Conservation (phyloP, 2,329 filamentous ascomycete species). For the Botrytis paeoniae region DNA sequence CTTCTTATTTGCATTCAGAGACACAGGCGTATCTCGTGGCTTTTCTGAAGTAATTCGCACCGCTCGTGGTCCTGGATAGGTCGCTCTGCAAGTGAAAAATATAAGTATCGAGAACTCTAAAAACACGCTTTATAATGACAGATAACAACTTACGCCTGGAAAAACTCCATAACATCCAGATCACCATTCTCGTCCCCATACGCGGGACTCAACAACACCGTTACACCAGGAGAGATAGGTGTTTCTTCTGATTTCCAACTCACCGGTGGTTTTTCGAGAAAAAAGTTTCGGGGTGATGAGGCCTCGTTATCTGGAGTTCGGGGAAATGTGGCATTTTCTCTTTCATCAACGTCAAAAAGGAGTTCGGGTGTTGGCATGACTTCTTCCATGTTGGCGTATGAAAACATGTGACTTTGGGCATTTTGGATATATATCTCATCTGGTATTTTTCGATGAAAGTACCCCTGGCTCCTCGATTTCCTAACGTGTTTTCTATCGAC, state of each 20-base stretch:
- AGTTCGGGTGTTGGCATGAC: background rate
- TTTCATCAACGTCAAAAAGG: background rate
- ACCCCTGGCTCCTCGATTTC: conserved; percentile 3
- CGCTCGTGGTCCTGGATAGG: conserved; percentile 7
- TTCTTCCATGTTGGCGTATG: background rate
- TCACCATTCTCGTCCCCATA: conserved; percentile 5
- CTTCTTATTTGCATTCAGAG: background rate
- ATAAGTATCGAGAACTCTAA: background rate
- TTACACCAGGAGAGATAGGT: conserved; percentile 17
- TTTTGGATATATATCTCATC: conserved; percentile 11
- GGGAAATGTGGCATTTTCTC: background rate
- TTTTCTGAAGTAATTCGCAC: background rate
- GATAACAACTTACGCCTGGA: conserved; percentile 14
- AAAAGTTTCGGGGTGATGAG: conserved; percentile 9
- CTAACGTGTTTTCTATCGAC: background rate
- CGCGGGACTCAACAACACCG: conserved; percentile 10
- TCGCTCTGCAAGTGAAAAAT: background rate
- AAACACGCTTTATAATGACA: background rate
- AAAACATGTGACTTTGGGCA: background rate
- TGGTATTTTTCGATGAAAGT: conserved; percentile 2
- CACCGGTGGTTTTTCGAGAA: conserved; percentile 7
- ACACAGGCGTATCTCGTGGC: background rate
- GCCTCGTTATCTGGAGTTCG: background rate
- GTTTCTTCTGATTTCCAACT: background rate
- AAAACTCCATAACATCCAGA: conserved; percentile 18